These are phyloP conservation scores for Paramecium biaurelia DNA, from an alignment of 73 alveolate genomes.

Conservation along the genomic window DNA sequence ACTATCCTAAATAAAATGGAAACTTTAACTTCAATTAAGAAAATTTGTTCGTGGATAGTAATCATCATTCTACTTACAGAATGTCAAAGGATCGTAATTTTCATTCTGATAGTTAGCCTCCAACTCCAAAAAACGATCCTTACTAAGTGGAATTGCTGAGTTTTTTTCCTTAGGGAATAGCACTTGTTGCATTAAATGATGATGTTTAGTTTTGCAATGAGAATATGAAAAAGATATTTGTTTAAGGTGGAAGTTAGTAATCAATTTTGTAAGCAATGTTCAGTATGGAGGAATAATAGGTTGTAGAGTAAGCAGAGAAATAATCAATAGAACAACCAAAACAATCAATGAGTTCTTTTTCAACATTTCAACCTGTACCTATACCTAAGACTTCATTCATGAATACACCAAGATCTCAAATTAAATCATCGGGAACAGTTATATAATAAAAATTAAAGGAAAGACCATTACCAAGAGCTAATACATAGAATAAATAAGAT, in stretches of 20 bases:
- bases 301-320: background rate
- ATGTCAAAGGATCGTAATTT: background rate
- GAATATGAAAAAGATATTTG: background rate
- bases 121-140: background rate
- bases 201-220: background rate
- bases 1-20: background rate
- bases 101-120: background rate
- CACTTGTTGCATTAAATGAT: background rate
- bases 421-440: background rate
- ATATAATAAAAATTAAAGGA: background rate
- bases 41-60: background rate
- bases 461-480: background rate
- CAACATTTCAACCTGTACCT: background rate
- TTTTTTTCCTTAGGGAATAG: conserved; percentile 21
- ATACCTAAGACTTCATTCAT: background rate
- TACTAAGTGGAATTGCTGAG: background rate
- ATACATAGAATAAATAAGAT: background rate
- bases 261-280: background rate
- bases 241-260: background rate
- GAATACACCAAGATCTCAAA: background rate
- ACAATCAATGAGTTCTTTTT: conserved; percentile 7
- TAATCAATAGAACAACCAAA: background rate
- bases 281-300: background rate
- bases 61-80: background rate
- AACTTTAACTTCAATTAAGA: background rate